Conservation (phyloP, 176 grass and related monocot genomes). For the Avena atlantica region DNA sequence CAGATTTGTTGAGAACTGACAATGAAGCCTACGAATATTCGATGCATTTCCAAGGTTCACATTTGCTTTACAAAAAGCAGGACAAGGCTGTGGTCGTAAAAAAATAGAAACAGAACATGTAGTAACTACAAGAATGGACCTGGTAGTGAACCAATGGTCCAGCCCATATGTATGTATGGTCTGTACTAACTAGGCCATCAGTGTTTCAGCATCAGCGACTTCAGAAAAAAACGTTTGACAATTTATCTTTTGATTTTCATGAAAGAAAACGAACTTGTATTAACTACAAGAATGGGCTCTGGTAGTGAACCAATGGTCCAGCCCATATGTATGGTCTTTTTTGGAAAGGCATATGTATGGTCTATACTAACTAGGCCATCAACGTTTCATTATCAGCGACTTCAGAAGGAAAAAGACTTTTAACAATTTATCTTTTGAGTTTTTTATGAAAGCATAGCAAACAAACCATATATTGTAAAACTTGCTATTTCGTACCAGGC, state of each 20-base stretch:
- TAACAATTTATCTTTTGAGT: too few relatives aligned
- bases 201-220: too few relatives aligned
- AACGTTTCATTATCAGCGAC: background rate
- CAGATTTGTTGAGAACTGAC: background rate
- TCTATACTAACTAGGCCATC: background rate
- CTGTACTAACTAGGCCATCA: too few relatives aligned
- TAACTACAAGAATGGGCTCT: background rate
- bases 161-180: background rate
- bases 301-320: background rate
- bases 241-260: too few relatives aligned
- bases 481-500: too few relatives aligned
- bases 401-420: background rate
- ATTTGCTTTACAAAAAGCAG: background rate
- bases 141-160: background rate
- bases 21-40: background rate
- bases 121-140: background rate
- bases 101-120: background rate
- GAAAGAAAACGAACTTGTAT: too few relatives aligned
- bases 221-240: too few relatives aligned
- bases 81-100: background rate
- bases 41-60: background rate
- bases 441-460: too few relatives aligned
- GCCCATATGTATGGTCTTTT: background rate
- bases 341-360: background rate
- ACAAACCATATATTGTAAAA: too few relatives aligned